Evolutionary conservation across 2,329 filamentous ascomycete species (phyloP), one percentile per base, ranked within the genome.

Genomic region (Graphiopsis chlorocephala): DNA sequence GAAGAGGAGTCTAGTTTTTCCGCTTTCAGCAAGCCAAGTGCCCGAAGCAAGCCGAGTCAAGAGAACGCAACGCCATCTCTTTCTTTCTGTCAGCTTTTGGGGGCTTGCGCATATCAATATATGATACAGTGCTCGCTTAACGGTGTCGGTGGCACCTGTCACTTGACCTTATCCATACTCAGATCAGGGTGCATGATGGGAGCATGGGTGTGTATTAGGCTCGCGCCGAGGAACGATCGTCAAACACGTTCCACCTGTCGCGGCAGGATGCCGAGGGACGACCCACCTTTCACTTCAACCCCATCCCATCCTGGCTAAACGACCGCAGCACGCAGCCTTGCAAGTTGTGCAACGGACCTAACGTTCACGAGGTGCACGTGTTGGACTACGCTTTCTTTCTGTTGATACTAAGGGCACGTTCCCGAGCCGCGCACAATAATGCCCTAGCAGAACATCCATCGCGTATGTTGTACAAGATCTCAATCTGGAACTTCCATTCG

Each of bases 231-330:
- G 45, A 47, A 33, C n/a, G 48, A 55, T 55, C 60, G n/a, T 55
- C 60, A 55, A 31, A 38, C 47, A 35, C 12, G 59, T 17, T 17
- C 20, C 35, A 48, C 31, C 3, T 45, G 35, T 42, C 28, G 29
- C 42, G 47, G 59, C 15, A 61, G 45, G 47, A 61, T 61, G 45
- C 45, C 59, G 29, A 31, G 38, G 35, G 59, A 42, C 47, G 45
- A n/a, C 15, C 35, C 33, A 45, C 33, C 35, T 42, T 15, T 20
- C 25, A 53, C 35, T 29, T 28, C 56, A 20, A 29, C 35, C 31
- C 35, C 56, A 58, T 56, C 53, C 53, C 53, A 56, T 23, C 53
- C 29, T 56, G 53, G 53, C 53, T 10, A 56, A 56, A 35, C 20
- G 31, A 56, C 53, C 53, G 53, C 53, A n/a, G 47, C 23, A 56